Conservation (phyloP, 2,329 filamentous ascomycete species). For the Tolypocladium cylindrosporum region DNA sequence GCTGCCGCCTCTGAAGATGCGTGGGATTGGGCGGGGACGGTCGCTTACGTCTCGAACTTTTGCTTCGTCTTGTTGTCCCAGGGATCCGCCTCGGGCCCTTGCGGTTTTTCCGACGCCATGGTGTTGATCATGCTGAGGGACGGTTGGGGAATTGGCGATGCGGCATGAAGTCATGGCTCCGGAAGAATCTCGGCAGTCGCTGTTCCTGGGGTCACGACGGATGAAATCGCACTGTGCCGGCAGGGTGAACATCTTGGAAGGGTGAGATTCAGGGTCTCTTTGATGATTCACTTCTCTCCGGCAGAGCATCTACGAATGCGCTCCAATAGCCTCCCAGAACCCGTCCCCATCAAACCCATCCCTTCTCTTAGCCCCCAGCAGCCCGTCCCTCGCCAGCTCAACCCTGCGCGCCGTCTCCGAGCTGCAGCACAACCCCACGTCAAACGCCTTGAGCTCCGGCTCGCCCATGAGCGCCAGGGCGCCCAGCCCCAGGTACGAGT, state of each 20-base stretch:
- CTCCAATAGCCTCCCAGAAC: constrained; percentile 12
- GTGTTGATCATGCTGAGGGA: neutral
- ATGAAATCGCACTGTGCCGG: neutral
- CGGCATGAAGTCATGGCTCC: constrained; percentile 5
- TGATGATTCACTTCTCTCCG: neutral
- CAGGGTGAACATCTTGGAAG: too few species aligned
- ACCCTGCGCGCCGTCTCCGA: constrained; percentile 43
- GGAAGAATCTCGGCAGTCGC: constrained; percentile 9
- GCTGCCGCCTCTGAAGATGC: neutral
- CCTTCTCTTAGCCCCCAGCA: constrained; percentile 14
- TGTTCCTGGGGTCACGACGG: neutral
- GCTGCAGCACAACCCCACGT: constrained; percentile 69
- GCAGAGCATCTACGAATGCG: neutral
- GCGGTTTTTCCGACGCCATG: constrained; percentile 1
- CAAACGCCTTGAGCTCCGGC: constrained; percentile 56
- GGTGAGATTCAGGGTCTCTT: neutral
- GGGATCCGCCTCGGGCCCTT: constrained; percentile 23
- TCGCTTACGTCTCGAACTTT: constrained; percentile 53
- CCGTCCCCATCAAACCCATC: constrained; percentile 12
- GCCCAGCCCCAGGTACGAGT: constrained; percentile 80
- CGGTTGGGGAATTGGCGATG: neutral
- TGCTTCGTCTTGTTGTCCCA: constrained; percentile 51
- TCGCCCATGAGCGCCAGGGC: constrained; percentile 68
- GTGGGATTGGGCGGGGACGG: neutral
- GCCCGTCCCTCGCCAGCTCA: constrained; percentile 30